Conservation (phyloP, 805 yeast species). For the Zygosaccharomyces siamensis region DNA sequence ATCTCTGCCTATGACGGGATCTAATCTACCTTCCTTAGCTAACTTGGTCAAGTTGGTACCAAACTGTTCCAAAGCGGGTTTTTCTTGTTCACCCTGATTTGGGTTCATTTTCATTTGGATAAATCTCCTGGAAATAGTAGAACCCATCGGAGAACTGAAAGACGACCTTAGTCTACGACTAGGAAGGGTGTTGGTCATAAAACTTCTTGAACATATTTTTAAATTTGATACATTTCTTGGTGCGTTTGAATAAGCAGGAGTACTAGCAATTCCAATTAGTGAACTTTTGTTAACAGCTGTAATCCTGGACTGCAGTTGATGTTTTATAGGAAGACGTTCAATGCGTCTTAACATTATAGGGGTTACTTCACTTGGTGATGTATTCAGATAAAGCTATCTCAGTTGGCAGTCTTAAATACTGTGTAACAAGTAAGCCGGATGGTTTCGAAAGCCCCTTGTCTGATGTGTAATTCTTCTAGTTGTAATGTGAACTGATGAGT, state of each 20-base stretch:
- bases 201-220: not conserved
- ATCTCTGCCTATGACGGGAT: constrained; percentile 96
- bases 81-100: constrained; percentile 46
- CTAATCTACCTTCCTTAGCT: constrained; percentile 85
- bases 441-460: not conserved
- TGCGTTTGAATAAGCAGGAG: not conserved
- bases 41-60: constrained; percentile 83
- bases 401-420: not conserved
- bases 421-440: too few species aligned
- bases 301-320: constrained; percentile 8
- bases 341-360: constrained; percentile 12
- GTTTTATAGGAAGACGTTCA: constrained; percentile 9
- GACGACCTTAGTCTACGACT: not conserved
- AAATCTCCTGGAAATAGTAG: constrained; percentile 3
- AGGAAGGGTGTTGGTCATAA: not conserved
- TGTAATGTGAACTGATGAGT: not conserved
- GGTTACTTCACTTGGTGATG: not conserved
- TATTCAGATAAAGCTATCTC: not conserved
- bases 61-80: constrained; percentile 76
- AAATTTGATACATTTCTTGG: not conserved
- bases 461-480: not conserved
- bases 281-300: not conserved
- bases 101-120: constrained; percentile 39
- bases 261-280: not conserved
- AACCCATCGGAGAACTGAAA: not conserved